A percentile compares a stretch with the other conserved stretches of the same genome.
Evolutionary conservation across 176 grass and related monocot genomes (phyloP).

Genomic region (Hordeum marinum): DNA sequence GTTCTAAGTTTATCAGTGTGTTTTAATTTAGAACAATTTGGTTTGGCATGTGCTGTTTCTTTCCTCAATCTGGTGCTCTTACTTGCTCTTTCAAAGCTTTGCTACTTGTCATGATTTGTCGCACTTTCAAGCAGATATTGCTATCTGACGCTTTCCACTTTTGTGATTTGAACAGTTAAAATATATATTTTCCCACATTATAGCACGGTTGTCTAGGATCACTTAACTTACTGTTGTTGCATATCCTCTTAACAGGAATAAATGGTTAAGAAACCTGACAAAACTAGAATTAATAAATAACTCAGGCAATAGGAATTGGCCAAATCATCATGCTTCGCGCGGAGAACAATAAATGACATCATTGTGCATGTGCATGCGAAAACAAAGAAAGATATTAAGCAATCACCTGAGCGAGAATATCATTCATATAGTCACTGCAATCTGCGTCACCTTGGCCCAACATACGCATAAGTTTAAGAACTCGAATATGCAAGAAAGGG

Average conservation of each 20-base stretch:
- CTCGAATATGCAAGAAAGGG: constrained; percentile 91
- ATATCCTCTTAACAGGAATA: background rate
- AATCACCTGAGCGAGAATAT: constrained; percentile 95
- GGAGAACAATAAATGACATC: background rate
- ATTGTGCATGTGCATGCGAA: background rate
- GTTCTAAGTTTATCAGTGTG: constrained; percentile 3
- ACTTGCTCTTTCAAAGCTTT: background rate
- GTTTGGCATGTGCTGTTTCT: background rate
- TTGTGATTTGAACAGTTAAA: constrained; percentile 1
- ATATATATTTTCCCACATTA: background rate
- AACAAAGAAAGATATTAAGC: constrained; percentile 9
- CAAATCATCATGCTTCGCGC: constrained; percentile 14
- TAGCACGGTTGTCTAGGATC: background rate
- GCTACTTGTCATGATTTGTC: background rate
- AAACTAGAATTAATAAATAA: background rate
- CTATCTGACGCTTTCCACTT: background rate
- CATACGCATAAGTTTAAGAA: constrained; percentile 79
- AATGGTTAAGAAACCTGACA: background rate
- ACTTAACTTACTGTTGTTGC: background rate
- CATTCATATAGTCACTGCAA: constrained; percentile 93
- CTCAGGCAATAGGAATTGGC: background rate
- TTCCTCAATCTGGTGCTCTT: background rate
- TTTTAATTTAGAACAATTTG: constrained; percentile 7
- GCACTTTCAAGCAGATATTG: background rate
- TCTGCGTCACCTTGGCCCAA: constrained; percentile 92